Conservation (phyloP, 495 filamentous ascomycete genomes). For the Stereocaulon alpinum region DNA sequence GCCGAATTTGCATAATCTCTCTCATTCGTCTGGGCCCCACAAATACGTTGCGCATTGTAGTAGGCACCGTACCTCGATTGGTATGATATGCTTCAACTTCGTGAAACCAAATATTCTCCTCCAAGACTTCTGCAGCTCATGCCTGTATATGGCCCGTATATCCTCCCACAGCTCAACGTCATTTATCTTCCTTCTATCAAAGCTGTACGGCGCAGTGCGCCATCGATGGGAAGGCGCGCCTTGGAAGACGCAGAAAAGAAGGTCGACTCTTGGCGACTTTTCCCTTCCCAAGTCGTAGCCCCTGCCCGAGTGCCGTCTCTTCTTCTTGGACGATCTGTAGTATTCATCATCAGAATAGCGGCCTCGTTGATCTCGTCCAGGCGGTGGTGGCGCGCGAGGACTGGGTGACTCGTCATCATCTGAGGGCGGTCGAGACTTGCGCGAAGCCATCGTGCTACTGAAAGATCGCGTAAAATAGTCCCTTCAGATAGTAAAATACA, state of each 20-base stretch:
- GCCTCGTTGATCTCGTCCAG: conserved; percentile 14
- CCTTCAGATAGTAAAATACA: background rate
- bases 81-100: conserved; percentile 17
- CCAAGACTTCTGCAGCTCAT: conserved; percentile 18
- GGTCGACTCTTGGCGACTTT: conserved; percentile 12
- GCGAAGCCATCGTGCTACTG: conserved; percentile 2
- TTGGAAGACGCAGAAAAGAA: conserved; percentile 21
- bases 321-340: conserved; percentile 6
- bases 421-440: conserved; percentile 14
- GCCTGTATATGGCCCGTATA: conserved; percentile 15
- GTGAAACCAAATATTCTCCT: conserved; percentile 18
- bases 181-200: conserved; percentile 20
- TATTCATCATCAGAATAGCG: conserved; percentile 9
- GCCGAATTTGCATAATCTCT: background rate
- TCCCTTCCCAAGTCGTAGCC: conserved; percentile 15
- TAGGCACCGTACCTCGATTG: conserved; percentile 15
- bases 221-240: conserved; percentile 12
- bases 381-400: conserved; percentile 9
- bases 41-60: background rate
- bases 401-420: conserved; percentile 7
- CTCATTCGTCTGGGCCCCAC: background rate
- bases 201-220: conserved; percentile 13
- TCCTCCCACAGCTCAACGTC: conserved; percentile 23
- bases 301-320: conserved; percentile 9
- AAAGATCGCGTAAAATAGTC: background rate